phyloP scores from a whole-genome alignment of 2,329 filamentous ascomycete species.

The Phaeosphaeria sp. region DNA sequence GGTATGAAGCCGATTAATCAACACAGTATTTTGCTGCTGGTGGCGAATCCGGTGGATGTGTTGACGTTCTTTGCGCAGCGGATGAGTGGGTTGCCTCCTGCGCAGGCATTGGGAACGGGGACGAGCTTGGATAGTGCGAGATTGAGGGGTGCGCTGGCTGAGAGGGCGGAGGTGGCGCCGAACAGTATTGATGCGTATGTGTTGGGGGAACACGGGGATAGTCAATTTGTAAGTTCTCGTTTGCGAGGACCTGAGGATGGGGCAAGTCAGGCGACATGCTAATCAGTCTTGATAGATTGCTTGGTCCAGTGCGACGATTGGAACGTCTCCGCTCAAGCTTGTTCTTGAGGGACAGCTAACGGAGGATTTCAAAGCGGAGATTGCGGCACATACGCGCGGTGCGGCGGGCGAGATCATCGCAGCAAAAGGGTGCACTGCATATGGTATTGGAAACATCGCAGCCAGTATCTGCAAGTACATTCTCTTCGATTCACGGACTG shows the following conservation, averaged over 20 bases:
- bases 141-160: constrained; percentile 54
- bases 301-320: constrained; percentile 55
- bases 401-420: constrained; percentile 57
- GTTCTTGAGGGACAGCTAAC: constrained; percentile 35
- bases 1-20: constrained; percentile 57
- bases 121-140: constrained; percentile 62
- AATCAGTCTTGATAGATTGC: constrained; percentile 38
- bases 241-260: neutral
- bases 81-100: constrained; percentile 55
- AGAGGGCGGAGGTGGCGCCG: constrained; percentile 48
- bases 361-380: constrained; percentile 37
- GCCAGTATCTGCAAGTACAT: constrained; percentile 59
- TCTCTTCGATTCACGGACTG: constrained; percentile 55
- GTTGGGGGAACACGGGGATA: constrained; percentile 58
- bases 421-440: constrained; percentile 59
- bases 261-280: neutral
- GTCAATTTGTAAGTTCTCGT: constrained; percentile 49
- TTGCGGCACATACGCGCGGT: constrained; percentile 55
- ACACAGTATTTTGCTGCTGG: constrained; percentile 58
- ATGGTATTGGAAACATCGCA: constrained; percentile 58
- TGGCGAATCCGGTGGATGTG: constrained; percentile 63
- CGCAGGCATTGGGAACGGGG: constrained; percentile 61
- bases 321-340: constrained; percentile 49
- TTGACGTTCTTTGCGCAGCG: constrained; percentile 59
- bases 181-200: constrained; percentile 54